Evolutionary conservation across 2,329 filamentous ascomycete genomes (phyloP).

Genomic region (Ophioceras dolichostomum): DNA sequence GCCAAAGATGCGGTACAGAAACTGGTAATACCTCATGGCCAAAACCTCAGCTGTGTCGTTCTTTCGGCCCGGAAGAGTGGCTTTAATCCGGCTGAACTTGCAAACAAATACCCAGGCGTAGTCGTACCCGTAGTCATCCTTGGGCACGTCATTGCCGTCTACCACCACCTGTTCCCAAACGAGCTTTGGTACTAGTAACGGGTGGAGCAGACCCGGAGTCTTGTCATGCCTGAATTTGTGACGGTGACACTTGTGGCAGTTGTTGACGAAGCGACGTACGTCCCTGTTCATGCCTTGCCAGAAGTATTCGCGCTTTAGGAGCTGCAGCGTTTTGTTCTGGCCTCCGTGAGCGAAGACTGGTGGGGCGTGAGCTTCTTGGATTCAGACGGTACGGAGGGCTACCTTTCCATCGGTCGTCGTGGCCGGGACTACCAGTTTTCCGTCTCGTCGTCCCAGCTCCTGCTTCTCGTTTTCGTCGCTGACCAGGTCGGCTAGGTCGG

Average conservation of each 20-base stretch:
- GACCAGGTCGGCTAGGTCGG: background rate
- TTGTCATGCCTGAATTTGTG: background rate
- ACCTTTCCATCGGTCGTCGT: background rate
- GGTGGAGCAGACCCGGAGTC: slow-evolving; percentile 1
- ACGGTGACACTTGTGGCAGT: background rate
- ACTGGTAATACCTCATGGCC: background rate
- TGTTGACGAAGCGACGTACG: background rate
- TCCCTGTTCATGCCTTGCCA: background rate
- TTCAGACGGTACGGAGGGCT: background rate
- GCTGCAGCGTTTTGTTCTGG: background rate
- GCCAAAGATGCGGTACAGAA: background rate
- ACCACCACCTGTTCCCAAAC: slow-evolving; percentile 1
- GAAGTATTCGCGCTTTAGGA: background rate
- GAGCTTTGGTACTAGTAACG: background rate
- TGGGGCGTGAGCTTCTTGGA: background rate
- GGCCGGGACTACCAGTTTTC: background rate
- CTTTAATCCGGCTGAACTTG: background rate
- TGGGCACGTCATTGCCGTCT: slow-evolving; percentile 1
- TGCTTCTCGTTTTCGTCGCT: background rate
- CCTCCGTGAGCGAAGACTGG: background rate
- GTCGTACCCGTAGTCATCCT: background rate
- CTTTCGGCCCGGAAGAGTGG: background rate
- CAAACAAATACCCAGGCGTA: background rate
- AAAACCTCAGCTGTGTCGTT: background rate
- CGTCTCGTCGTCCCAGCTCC: background rate